Conservation (phyloP, 2,329 filamentous ascomycete species). For the Colletotrichum sp. region DNA sequence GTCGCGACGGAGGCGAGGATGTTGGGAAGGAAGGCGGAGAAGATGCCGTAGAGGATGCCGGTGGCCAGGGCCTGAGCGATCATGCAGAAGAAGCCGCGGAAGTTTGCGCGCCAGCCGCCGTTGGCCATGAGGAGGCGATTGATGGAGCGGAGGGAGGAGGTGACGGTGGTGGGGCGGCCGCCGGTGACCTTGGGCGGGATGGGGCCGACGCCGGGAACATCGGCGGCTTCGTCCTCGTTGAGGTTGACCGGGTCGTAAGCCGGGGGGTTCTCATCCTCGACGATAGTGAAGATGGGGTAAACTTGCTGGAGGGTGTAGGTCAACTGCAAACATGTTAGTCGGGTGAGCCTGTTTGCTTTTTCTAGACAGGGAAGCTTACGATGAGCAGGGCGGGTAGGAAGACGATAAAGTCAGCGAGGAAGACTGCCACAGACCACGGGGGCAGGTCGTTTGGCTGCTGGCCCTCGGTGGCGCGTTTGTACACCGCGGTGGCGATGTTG, state of each 20-base stretch:
- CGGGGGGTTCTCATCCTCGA: constrained; percentile 62
- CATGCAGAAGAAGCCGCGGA: constrained; percentile 68
- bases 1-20: constrained; percentile 52
- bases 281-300: constrained; percentile 59
- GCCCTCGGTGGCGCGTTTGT: constrained; percentile 38
- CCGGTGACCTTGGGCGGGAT: constrained; percentile 28
- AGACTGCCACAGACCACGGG: constrained; percentile 42
- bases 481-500: constrained; percentile 15
- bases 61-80: constrained; percentile 41
- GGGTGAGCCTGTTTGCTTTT: neutral
- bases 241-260: constrained; percentile 57
- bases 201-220: constrained; percentile 27
- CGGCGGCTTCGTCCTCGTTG: constrained; percentile 40
- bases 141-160: constrained; percentile 55
- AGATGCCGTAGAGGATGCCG: constrained; percentile 43
- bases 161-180: constrained; percentile 44
- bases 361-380: constrained; percentile 33
- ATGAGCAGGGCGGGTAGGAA: constrained; percentile 49
- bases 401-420: constrained; percentile 44
- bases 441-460: constrained; percentile 34
- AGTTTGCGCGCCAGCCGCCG: constrained; percentile 68
- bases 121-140: constrained; percentile 61
- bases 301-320: constrained; percentile 55
- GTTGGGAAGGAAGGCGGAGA: constrained; percentile 48
- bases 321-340: constrained; percentile 35